Conservation (phyloP, 2,329 filamentous ascomycete genomes). For the Teratosphaeria destructans region DNA sequence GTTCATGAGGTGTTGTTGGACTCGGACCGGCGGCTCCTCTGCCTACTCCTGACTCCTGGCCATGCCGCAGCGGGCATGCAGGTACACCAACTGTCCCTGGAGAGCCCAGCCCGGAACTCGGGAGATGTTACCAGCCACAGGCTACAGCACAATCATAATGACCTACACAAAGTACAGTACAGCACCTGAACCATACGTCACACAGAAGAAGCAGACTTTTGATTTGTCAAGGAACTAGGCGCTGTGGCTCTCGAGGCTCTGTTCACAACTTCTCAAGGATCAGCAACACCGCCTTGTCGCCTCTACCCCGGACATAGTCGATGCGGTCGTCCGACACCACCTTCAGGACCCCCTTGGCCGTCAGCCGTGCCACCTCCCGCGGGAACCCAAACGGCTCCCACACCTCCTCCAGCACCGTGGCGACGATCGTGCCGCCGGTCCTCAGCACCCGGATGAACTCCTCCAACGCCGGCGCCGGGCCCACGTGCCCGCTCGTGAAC, state of each 20-base stretch:
- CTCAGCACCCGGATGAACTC: conserved; percentile 43
- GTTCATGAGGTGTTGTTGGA: too few species aligned
- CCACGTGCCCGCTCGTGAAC: conserved; percentile 46
- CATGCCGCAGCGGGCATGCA: too few species aligned
- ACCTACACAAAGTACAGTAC: too few species aligned
- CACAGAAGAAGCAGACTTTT: neutral
- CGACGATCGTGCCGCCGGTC: conserved; percentile 38
- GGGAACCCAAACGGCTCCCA: conserved; percentile 42
- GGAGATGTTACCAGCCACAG: too few species aligned
- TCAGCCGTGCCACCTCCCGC: conserved; percentile 32
- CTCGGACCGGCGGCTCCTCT: too few species aligned
- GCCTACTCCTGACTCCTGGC: too few species aligned
- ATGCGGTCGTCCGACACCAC: neutral
- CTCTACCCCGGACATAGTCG: neutral
- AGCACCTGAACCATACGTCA: neutral
- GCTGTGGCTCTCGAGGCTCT: neutral
- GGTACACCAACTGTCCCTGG: too few species aligned
- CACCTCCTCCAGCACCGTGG: conserved; percentile 42
- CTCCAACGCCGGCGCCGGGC: conserved; percentile 35
- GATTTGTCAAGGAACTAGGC: neutral
- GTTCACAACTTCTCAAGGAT: neutral
- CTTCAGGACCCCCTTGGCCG: neutral
- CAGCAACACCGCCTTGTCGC: neutral
- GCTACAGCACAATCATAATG: too few species aligned
- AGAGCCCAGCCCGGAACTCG: too few species aligned